phyloP scores from a whole-genome alignment of 768 basidiomycete species.

The Strobilomyces dryophilus region DNA sequence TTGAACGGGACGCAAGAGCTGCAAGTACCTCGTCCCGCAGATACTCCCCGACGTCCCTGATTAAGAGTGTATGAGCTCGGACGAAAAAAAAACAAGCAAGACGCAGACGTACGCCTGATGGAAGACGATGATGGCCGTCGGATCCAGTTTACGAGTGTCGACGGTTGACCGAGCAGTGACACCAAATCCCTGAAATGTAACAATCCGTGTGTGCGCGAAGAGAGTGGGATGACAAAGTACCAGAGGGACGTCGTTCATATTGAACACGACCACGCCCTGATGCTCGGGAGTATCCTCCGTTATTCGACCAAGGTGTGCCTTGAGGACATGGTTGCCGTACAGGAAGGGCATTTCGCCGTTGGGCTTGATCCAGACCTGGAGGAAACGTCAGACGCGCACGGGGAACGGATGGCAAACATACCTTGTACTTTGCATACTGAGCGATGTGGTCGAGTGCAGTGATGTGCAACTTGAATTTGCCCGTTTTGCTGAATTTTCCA shows the following conservation, averaged over 20 bases:
- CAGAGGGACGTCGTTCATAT: slow-evolving; percentile 91
- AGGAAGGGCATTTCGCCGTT: slow-evolving; percentile 99
- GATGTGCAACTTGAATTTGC: slow-evolving; percentile 96
- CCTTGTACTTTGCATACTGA: slow-evolving; percentile 98
- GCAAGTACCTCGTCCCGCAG: slow-evolving; percentile 84
- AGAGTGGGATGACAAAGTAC: slow-evolving; percentile 39
- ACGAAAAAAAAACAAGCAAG: background rate
- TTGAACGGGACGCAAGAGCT: background rate
- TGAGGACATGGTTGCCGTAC: slow-evolving; percentile 97
- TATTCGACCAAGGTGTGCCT: slow-evolving; percentile 97
- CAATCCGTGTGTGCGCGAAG: slow-evolving; percentile 3
- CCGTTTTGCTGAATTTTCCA: slow-evolving; percentile 95
- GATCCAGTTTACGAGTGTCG: slow-evolving; percentile 95
- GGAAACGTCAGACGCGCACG: background rate
- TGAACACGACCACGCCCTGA: slow-evolving; percentile 95
- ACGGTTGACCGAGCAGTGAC: slow-evolving; percentile 94
- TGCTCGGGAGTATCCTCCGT: slow-evolving; percentile 99
- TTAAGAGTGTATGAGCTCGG: slow-evolving; percentile 3
- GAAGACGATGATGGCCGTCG: slow-evolving; percentile 95
- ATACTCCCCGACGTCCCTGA: slow-evolving; percentile 96
- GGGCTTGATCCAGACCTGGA: slow-evolving; percentile 96
- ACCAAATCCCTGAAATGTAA: slow-evolving; percentile 76
- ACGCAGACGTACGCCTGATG: slow-evolving; percentile 75
- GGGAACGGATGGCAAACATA: slow-evolving; percentile 30
- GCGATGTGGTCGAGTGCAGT: slow-evolving; percentile 91